Conservation (phyloP, 1,139 yeast genomes). For the Hemisphaericaspora lyxosophila region DNA sequence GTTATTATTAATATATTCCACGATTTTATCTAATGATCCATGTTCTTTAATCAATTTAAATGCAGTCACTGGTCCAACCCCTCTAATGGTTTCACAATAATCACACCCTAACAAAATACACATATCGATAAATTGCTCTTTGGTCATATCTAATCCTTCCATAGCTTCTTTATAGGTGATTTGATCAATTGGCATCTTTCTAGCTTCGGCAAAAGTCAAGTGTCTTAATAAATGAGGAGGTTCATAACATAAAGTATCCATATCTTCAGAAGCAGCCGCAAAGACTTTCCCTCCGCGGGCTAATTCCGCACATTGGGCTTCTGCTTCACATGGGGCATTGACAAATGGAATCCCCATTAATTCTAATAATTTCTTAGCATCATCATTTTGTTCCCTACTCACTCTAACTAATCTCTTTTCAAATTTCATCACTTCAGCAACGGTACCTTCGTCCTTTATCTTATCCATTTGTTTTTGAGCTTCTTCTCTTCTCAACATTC, state of each 20-base stretch:
- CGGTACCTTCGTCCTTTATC: conserved; percentile 75
- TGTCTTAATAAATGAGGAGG: conserved; percentile 84
- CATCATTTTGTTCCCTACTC: conserved; percentile 87
- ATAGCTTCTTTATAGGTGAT: conserved; percentile 67
- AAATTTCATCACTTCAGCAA: conserved; percentile 70
- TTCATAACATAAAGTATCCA: conserved; percentile 94
- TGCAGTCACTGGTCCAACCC: conserved; percentile 96
- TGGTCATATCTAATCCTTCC: conserved; percentile 71
- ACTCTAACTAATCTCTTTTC: conserved; percentile 90
- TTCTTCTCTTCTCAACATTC: conserved; percentile 77
- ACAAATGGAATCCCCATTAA: conserved; percentile 96
- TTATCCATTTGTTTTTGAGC: conserved; percentile 75
- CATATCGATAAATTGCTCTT: conserved; percentile 78
- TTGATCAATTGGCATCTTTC: conserved; percentile 90
- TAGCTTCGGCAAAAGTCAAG: conserved; percentile 89
- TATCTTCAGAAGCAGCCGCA: conserved; percentile 98
- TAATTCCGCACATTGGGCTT: conserved; percentile 94
- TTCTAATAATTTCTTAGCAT: conserved; percentile 74
- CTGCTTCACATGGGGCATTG: conserved; percentile 97
- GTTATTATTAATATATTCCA: conserved; percentile 58
- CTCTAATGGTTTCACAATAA: conserved; percentile 91
- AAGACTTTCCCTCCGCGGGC: conserved; percentile 87
- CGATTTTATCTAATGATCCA: conserved; percentile 73
- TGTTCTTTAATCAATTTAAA: conserved; percentile 84
- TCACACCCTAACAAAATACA: conserved; percentile 96